Base-by-base conservation (phyloP, 2,329 filamentous ascomycete genomes). In the Epichloe coenophiala region DNA sequence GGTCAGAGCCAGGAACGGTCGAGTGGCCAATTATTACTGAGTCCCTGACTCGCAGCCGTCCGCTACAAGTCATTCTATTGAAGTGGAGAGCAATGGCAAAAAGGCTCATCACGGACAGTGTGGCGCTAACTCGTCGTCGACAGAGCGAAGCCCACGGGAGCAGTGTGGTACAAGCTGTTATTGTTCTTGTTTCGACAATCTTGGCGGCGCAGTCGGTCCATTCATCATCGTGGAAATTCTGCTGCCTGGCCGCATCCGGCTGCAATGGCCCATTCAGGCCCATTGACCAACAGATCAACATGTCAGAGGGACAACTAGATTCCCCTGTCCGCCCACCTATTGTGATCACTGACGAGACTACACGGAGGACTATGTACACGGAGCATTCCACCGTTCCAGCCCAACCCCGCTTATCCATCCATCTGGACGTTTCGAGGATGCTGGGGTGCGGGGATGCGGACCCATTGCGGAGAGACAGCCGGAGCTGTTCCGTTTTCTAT, bases 141-240 rank as follows among this genome's bases (percentile, higher is more conserved):
- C 36, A 15, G 36, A 38, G 2, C 21, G 12, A 38, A 38, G 11
- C 13, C 37, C 15, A 17, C 9, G n/a, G n/a, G n/a, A 39, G n/a
- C 7, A 7, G n/a, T 40, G 38, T 40, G n/a, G n/a, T 12, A 42
- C 40, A 23, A 19, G 17, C 8, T 9, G 21, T 19, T 19, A 23
- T 42, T 23, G 40, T 42, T 12, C 11, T 12, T 21, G 40, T 19
- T 42, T 21, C 21, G 19, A 31, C 36, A 21, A 23, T 44, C 42
- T 44, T 12, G 40, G 33, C 35, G 19, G 19, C 17, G 19, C n/a
- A 17, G 7, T 35, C 15, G n/a, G 50, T 50, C 61, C 61, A 60
- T 54, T 63, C 58, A 61, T 46, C 39, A 54, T 21, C 27, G 46
- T 47, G 51, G 51, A 53, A 64, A 65, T 62, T 54, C 61, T 63